Evolutionary conservation across 306 rosid genomes (phyloP), one percentile per base, ranked within the genome.

Genomic region (Mucuna pruriens): DNA sequence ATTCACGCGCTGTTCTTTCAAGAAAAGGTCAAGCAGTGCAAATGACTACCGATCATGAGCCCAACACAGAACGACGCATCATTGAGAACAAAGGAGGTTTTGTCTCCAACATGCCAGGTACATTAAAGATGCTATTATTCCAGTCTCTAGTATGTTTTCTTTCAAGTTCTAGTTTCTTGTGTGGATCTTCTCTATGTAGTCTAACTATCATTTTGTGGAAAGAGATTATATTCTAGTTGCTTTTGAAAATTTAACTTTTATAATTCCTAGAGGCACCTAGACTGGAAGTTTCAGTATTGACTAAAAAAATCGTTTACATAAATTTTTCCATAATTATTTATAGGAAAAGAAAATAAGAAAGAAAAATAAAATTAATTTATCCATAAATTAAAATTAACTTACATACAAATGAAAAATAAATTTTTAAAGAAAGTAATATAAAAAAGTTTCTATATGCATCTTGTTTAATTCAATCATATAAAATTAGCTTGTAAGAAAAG

Each of bases 41-140:
- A 81, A 71, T 94, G 98, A 88, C 90, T 44, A 90, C 25, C 33
- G 98, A 94, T 73, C 98, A 94, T 58, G 98, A 94, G 76, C 98
- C 98, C 39, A 90, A 80, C 84, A 88, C 85, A 0, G 98, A 94
- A 73, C 86, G 97, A 7, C 90, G 94, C 79, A 86, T 71, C 86
- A 94, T 94, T 26, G 98, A 94, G 85, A 84, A 85, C 81, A 91
- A 80, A 88, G 98, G 98, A 51, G 98, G 98, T 82, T 94, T 94
- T 72, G 97, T 94, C 86, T 94, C 98, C 60, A 91, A 94, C 88
- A 76, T 94, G 87, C 98, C 98, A 92, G 97, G 98, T 91, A 82
- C 67, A 60, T 60, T 26, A 49, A 23, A 36, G 71, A 55, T 67
- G 42, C 26, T 46, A 2, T 38, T 83, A 25, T 58, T 77, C 49